A percentile compares a stretch with the other conserved stretches of the same genome.
Conservation (phyloP, 2,329 filamentous ascomycete species). For the Fusarium nurragi region DNA sequence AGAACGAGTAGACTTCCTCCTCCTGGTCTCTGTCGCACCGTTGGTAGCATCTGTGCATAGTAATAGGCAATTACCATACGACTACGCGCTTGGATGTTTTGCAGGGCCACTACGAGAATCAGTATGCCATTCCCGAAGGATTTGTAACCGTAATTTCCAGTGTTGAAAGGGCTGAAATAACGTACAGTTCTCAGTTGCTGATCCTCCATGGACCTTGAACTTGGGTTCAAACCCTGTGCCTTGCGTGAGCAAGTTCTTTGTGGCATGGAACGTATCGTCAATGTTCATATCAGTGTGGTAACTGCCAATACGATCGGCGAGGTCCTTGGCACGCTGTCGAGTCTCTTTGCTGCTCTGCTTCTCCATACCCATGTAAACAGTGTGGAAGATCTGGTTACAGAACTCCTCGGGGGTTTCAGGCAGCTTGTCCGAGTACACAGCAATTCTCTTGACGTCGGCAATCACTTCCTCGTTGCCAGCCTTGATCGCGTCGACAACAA, state of each 20-base stretch:
- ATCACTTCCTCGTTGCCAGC: conserved; percentile 45
- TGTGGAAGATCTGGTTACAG: conserved; percentile 51
- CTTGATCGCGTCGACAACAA: conserved; percentile 52
- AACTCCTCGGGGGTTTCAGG: conserved; percentile 68
- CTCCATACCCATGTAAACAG: conserved; percentile 69
- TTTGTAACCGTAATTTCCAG: neutral
- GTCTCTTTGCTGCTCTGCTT: conserved; percentile 74
- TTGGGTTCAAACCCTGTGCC: conserved; percentile 63
- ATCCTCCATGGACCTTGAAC: conserved; percentile 68
- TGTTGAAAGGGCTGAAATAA: neutral
- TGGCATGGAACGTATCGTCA: conserved; percentile 67
- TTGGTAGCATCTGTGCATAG: conserved; percentile 52
- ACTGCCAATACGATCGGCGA: conserved; percentile 70
- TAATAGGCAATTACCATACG: conserved; percentile 29
- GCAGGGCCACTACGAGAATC: conserved; percentile 13
- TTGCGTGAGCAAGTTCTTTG: conserved; percentile 64
- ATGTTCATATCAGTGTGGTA: conserved; percentile 81
- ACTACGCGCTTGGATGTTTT: conserved; percentile 27
- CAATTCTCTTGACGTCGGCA: conserved; percentile 48
- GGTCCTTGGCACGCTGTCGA: conserved; percentile 68
- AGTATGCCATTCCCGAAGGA: conserved; percentile 46
- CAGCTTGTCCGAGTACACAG: conserved; percentile 43
- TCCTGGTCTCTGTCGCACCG: conserved; percentile 35
- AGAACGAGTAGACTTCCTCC: conserved; percentile 44
- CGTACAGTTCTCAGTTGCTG: conserved; percentile 53